Evolutionary conservation across 1,139 yeast species (phyloP).

Genomic region (Candida sp.): DNA sequence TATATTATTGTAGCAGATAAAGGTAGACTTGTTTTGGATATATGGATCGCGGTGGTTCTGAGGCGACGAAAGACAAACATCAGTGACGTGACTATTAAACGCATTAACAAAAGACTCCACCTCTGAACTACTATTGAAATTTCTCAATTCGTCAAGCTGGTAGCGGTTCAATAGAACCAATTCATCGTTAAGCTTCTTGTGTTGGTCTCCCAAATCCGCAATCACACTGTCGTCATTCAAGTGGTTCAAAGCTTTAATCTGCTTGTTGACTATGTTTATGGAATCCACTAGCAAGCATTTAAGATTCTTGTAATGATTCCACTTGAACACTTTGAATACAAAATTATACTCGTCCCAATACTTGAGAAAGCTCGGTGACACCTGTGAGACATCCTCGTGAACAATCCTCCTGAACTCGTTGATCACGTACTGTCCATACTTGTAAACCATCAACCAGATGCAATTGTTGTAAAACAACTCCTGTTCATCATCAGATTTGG

Average conservation of each 20-base stretch:
- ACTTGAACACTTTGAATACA: conserved; percentile 21
- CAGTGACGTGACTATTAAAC: conserved; percentile 2
- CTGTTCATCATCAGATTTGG: conserved; percentile 10
- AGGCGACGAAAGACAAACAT: not conserved
- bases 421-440: conserved; percentile 20
- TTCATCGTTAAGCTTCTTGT: conserved; percentile 10
- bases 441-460: conserved; percentile 25
- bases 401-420: conserved; percentile 13
- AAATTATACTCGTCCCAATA: conserved; percentile 21
- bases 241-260: conserved; percentile 14
- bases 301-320: conserved; percentile 20
- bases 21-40: conserved; percentile 9
- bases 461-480: conserved; percentile 18
- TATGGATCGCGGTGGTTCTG: not conserved
- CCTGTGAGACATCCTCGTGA: not conserved
- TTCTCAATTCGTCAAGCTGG: conserved; percentile 6
- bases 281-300: conserved; percentile 16
- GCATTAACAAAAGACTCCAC: conserved; percentile 6
- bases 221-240: conserved; percentile 2
- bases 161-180: conserved; percentile 12
- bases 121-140: conserved; percentile 8
- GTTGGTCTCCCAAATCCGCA: conserved; percentile 8
- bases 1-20: conserved; percentile 10
- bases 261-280: conserved; percentile 16
- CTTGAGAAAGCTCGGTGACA: conserved; percentile 13